A percentile compares a stretch with the other conserved stretches of the same genome.
Evolutionary conservation across 768 basidiomycete species (phyloP).

Genomic region (Jaapia argillacea): DNA sequence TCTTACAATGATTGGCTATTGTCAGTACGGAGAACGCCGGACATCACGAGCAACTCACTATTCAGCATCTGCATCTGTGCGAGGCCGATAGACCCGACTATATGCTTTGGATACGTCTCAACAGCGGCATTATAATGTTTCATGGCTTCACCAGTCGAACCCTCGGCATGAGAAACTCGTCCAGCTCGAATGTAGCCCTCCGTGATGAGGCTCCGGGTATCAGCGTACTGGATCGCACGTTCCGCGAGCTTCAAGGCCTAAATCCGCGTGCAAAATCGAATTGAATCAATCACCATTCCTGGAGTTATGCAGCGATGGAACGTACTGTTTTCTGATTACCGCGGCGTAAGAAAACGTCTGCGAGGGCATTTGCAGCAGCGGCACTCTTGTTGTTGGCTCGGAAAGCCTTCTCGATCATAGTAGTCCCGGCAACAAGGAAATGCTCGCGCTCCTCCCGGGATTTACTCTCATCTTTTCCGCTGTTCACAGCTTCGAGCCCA

Average conservation of each 20-base stretch:
- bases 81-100: conserved; percentile 73
- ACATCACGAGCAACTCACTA: conserved; percentile 44
- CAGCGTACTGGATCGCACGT: conserved; percentile 88
- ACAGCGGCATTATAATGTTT: conserved; percentile 60
- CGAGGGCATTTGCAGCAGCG: conserved; percentile 76
- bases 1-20: conserved; percentile 30
- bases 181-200: conserved; percentile 84
- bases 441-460: conserved; percentile 53
- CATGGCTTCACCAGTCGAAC: conserved; percentile 49
- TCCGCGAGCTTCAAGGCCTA: conserved; percentile 91
- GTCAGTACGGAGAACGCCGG: not conserved
- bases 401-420: conserved; percentile 70
- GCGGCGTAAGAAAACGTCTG: conserved; percentile 69
- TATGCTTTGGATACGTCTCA: conserved; percentile 62
- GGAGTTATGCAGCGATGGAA: no score
- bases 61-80: conserved; percentile 83
- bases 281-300: not conserved
- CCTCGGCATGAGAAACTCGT: conserved; percentile 69
- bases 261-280: not conserved
- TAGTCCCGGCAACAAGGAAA: conserved; percentile 55
- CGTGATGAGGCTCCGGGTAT: conserved; percentile 73
- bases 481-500: conserved; percentile 80
- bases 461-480: conserved; percentile 58
- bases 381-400: conserved; percentile 70
- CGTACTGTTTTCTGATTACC: no score